Conservation (phyloP, 2,329 filamentous ascomycete species). For the Paecilomyces dactylethromorphus region DNA sequence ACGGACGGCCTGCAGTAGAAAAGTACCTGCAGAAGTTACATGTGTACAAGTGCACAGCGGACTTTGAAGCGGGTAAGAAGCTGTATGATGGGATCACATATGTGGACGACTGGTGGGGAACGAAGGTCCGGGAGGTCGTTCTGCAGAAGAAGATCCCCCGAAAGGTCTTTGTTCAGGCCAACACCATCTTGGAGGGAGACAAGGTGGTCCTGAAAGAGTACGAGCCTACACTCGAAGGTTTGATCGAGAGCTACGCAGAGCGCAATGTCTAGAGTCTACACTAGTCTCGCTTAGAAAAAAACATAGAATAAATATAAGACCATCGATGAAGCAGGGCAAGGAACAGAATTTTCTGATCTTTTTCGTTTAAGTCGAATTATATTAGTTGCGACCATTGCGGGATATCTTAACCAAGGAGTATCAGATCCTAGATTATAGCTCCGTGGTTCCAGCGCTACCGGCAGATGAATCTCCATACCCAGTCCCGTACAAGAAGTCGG, state of each 20-base stretch:
- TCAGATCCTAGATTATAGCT: too few species aligned
- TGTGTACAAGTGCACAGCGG: slow-evolving; percentile 85
- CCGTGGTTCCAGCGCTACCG: too few species aligned
- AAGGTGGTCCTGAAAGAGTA: slow-evolving; percentile 78
- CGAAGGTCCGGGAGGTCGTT: slow-evolving; percentile 62
- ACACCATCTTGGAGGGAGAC: slow-evolving; percentile 66
- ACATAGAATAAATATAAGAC: not conserved
- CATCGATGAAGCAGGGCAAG: not conserved
- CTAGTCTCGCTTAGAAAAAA: not conserved
- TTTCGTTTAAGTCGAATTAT: not conserved
- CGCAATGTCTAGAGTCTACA: slow-evolving; percentile 30
- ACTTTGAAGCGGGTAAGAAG: slow-evolving; percentile 67
- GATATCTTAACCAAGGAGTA: too few species aligned
- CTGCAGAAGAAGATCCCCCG: slow-evolving; percentile 54
- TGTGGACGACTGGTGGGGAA: slow-evolving; percentile 80
- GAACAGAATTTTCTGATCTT: not conserved
- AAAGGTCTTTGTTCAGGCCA: slow-evolving; percentile 85
- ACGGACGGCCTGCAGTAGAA: slow-evolving; percentile 76
- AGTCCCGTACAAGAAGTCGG: too few species aligned
- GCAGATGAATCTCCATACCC: too few species aligned
- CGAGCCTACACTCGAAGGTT: slow-evolving; percentile 69
- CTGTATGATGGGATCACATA: slow-evolving; percentile 80
- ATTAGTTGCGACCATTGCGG: too few species aligned
- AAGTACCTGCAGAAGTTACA: slow-evolving; percentile 86
- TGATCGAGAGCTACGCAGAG: slow-evolving; percentile 77